These are phyloP conservation scores for Aspergillus coremiiformis DNA, from an alignment of 495 filamentous ascomycete genomes.

Conservation along the genomic window DNA sequence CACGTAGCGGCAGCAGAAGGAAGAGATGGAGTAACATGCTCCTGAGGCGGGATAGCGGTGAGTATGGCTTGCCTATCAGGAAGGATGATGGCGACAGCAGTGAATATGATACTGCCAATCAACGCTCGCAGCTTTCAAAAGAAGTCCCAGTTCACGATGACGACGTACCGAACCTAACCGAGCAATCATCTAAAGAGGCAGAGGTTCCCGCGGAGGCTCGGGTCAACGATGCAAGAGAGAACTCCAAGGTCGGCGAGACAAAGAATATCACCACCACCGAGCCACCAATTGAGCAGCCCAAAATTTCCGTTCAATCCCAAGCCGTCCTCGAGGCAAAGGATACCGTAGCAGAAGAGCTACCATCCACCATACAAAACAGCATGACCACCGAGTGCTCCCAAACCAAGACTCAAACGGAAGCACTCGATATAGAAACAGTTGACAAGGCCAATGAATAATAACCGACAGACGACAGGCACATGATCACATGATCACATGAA, in stretches of 20 bases:
- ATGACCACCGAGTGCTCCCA: background rate
- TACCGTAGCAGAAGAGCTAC: background rate
- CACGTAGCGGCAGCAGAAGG: constrained; percentile 35
- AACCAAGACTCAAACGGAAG: background rate
- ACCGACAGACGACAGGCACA: background rate
- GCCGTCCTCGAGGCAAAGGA: background rate
- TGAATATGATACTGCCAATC: constrained; percentile 20
- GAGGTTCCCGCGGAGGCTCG: background rate
- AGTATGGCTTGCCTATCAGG: constrained; percentile 15
- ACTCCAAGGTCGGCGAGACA: background rate
- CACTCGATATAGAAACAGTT: background rate
- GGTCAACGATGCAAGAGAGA: background rate
- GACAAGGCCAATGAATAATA: background rate
- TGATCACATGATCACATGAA: background rate
- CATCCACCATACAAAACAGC: background rate
- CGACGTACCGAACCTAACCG: background rate
- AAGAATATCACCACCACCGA: background rate
- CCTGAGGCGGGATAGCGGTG: constrained; percentile 32
- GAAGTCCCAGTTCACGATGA: constrained; percentile 20
- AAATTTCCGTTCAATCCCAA: background rate
- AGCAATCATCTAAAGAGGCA: background rate
- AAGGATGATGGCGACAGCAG: constrained; percentile 22
- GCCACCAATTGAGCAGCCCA: background rate
- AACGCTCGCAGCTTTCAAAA: constrained; percentile 33
- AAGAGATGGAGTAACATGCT: constrained; percentile 43